Percentiles rank a stretch among this genome's conserved stretches.
These are phyloP conservation scores for Phascolomyces articulosus DNA, from an alignment of 371 early-diverging fungal genomes.

Conservation along the genomic window DNA sequence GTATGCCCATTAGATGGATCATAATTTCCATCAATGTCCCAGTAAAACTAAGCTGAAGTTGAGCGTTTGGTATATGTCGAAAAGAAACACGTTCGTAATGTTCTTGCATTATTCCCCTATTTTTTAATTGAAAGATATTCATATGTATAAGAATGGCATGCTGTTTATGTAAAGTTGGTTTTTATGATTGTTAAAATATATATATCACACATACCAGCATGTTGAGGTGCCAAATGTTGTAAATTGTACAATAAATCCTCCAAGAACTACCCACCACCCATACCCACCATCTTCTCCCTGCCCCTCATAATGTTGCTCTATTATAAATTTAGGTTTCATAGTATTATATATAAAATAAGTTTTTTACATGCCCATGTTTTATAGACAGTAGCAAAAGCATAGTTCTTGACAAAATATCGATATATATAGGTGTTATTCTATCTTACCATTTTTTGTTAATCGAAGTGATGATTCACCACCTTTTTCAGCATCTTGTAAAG, in stretches of 20 bases:
- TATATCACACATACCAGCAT: conserved; percentile 40
- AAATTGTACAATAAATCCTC: conserved; percentile 59
- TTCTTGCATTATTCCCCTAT: conserved; percentile 35
- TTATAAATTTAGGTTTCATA: no score
- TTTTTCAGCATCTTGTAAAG: conserved; percentile 1
- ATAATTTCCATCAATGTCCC: conserved; percentile 38
- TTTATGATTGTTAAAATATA: no score
- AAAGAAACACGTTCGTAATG: conserved; percentile 29
- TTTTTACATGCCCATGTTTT: no score
- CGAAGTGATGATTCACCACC: not conserved
- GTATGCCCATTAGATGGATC: conserved; percentile 32
- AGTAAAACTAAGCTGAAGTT: conserved; percentile 40
- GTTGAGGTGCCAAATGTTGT: conserved; percentile 53
- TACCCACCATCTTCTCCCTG: conserved; percentile 31
- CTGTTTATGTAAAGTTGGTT: no score
- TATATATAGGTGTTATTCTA: not conserved
- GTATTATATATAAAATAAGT: no score
- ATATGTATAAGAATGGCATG: no score
- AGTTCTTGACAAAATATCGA: not conserved
- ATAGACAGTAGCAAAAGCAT: no score
- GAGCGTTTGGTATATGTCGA: conserved; percentile 12
- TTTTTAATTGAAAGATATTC: no score
- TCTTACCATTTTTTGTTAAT: not conserved
- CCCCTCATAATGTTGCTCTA: not conserved
- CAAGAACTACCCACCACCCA: conserved; percentile 62